Conservation (phyloP, 108 stramenopile genomes). For the Skeletonema menzelii region DNA sequence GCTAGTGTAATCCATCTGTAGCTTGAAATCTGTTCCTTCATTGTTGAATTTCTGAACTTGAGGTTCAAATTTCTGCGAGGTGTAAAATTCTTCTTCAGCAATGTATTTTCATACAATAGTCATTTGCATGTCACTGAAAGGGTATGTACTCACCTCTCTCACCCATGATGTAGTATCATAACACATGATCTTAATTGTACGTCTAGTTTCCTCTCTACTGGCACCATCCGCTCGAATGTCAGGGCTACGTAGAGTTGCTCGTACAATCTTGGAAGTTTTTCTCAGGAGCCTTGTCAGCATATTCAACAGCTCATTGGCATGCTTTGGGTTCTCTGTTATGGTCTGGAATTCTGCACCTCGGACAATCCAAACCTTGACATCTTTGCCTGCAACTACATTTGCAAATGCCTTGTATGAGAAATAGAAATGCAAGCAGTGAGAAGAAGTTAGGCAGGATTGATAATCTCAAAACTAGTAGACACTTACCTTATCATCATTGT, state of each 20-base stretch:
- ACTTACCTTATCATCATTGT: constrained; percentile 26
- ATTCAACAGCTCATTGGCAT: neutral
- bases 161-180: constrained; percentile 73
- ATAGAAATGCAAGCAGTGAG: no score
- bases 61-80: neutral
- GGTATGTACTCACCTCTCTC: constrained; percentile 43
- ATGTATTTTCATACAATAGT: neutral
- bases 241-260: constrained; percentile 9
- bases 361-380: neutral
- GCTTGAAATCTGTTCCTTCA: constrained; percentile 26
- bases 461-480: constrained; percentile 20
- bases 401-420: constrained; percentile 18
- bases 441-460: no score
- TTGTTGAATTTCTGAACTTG: constrained; percentile 51
- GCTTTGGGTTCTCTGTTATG: neutral
- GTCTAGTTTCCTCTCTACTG: neutral
- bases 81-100: neutral
- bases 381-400: neutral
- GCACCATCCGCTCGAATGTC: neutral
- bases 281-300: constrained; percentile 3
- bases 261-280: constrained; percentile 6
- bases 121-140: constrained; percentile 11
- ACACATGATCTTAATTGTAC: constrained; percentile 51
- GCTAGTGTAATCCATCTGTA: constrained; percentile 61
- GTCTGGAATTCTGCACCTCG: neutral